These are phyloP conservation scores for Colletotrichum tabaci DNA, from an alignment of 2,329 filamentous ascomycete genomes.

Conservation along the genomic window DNA sequence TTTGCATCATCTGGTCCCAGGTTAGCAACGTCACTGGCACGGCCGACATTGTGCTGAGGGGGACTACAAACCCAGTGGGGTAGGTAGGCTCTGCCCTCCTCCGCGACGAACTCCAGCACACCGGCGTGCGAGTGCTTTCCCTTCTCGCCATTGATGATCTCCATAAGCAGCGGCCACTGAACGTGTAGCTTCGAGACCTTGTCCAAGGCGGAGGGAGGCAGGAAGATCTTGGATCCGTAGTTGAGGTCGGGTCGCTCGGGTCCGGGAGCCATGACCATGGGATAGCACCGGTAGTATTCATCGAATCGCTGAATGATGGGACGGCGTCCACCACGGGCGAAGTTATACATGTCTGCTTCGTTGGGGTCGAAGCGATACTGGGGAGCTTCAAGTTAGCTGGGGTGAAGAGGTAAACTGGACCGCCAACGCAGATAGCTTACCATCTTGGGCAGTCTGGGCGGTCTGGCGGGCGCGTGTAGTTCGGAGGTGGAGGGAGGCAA, in stretches of 20 bases:
- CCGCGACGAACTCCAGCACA: slow-evolving; percentile 96
- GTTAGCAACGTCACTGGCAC: not conserved
- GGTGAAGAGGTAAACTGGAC: slow-evolving; percentile 2
- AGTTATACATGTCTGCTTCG: slow-evolving; percentile 44
- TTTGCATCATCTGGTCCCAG: slow-evolving; percentile 86
- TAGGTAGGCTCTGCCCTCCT: slow-evolving; percentile 96
- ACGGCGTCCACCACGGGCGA: slow-evolving; percentile 58
- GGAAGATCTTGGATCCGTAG: slow-evolving; percentile 97
- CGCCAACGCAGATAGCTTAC: slow-evolving; percentile 35
- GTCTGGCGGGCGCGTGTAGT: not conserved
- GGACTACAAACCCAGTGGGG: slow-evolving; percentile 84
- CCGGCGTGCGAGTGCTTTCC: slow-evolving; percentile 90
- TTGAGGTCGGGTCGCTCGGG: slow-evolving; percentile 91
- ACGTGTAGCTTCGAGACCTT: slow-evolving; percentile 97
- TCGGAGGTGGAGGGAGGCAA: not conserved
- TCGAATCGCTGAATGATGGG: slow-evolving; percentile 85
- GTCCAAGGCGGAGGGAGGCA: slow-evolving; percentile 96
- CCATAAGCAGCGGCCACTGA: slow-evolving; percentile 97
- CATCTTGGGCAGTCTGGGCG: slow-evolving; percentile 41
- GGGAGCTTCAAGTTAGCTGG: slow-evolving; percentile 21
- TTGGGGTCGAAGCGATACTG: slow-evolving; percentile 43
- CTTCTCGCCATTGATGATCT: slow-evolving; percentile 90
- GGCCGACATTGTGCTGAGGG: not conserved
- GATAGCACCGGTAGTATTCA: slow-evolving; percentile 98
- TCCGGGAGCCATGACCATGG: slow-evolving; percentile 92